Percentiles rank a stretch among this genome's conserved stretches.
These are phyloP conservation scores for Tubosaeta brunneosetosa DNA, from an alignment of 768 basidiomycete genomes.

Conservation along the genomic window DNA sequence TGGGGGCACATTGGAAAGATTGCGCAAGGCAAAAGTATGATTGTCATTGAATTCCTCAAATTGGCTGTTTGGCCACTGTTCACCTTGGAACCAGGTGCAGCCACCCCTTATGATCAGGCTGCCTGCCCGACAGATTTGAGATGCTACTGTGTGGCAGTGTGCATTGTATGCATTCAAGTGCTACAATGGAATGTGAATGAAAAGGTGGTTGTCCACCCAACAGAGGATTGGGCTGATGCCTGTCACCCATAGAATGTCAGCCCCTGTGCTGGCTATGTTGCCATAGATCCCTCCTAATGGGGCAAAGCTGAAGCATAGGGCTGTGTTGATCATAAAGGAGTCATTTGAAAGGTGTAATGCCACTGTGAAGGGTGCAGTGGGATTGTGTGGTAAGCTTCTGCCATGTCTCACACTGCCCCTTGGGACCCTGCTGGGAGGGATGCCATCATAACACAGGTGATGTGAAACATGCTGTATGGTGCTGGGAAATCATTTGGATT, in stretches of 20 bases:
- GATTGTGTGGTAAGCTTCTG: background rate
- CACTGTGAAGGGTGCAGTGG: background rate
- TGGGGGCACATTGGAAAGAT: background rate
- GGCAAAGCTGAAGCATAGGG: background rate
- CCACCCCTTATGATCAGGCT: background rate
- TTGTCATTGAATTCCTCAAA: background rate
- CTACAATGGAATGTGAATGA: background rate
- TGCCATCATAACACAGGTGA: background rate
- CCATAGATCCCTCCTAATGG: background rate
- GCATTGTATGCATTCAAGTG: background rate
- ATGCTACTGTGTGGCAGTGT: too few relatives aligned
- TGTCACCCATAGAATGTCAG: too few relatives aligned
- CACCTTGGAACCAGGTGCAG: background rate
- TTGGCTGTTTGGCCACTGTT: too few relatives aligned
- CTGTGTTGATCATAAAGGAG: too few relatives aligned
- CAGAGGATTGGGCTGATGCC: background rate
- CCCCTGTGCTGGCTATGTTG: too few relatives aligned
- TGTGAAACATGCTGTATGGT: background rate
- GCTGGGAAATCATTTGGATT: slow-evolving; percentile 6
- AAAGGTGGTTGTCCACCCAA: background rate
- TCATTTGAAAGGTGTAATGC: too few relatives aligned
- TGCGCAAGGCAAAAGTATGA: background rate
- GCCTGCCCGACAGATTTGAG: too few relatives aligned
- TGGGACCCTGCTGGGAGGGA: background rate
- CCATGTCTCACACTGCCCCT: background rate